Conservation (phyloP, 2,329 filamentous ascomycete species). For the Fusarium penzigii region DNA sequence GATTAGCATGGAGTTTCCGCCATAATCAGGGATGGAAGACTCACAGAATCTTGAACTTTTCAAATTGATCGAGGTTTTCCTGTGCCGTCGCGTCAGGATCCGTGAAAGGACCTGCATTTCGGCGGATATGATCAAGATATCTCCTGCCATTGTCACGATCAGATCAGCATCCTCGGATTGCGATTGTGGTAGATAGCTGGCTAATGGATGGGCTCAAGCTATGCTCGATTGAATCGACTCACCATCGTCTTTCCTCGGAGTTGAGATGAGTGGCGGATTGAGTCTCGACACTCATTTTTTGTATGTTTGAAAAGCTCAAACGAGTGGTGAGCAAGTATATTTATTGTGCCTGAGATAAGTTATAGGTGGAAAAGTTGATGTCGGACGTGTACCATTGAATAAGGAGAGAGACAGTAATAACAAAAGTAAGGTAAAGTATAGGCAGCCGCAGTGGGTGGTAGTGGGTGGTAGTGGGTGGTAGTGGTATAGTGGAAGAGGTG, state of each 20-base stretch:
- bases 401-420: not conserved
- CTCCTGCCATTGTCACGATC: constrained; percentile 56
- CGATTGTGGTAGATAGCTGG: constrained; percentile 12
- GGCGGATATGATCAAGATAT: constrained; percentile 80
- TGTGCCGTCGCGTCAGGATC: constrained; percentile 60
- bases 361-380: not conserved
- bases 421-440: not conserved
- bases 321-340: not conserved
- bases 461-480: not conserved
- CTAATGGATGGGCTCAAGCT: constrained; percentile 2
- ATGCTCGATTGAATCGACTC: not conserved
- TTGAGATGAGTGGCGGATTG: constrained; percentile 11
- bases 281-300: constrained; percentile 29
- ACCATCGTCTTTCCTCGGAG: constrained; percentile 39
- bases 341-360: constrained; percentile 2
- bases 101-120: constrained; percentile 77
- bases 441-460: not conserved
- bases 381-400: not conserved
- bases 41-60: constrained; percentile 74
- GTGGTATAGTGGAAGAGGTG: not conserved
- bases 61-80: constrained; percentile 57
- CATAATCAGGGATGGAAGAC: constrained; percentile 31
- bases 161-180: not conserved
- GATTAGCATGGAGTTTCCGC: constrained; percentile 11
- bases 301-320: not conserved